Conservation (phyloP, 176 grass and related monocot genomes). For the Tuctoria greenei region DNA sequence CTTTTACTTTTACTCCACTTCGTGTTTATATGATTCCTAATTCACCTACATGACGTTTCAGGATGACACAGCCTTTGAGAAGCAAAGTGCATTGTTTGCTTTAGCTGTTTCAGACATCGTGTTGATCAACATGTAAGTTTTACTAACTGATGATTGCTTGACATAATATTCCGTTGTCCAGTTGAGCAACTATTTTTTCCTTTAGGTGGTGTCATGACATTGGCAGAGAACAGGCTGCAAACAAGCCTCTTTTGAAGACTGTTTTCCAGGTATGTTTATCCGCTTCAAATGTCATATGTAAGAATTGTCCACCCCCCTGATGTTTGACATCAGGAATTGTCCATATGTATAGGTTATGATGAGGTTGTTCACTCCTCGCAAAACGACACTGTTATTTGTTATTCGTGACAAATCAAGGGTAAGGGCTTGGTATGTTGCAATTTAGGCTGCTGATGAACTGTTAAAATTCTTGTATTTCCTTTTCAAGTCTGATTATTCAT, state of each 20-base stretch:
- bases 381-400: conserved; percentile 93
- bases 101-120: conserved; percentile 97
- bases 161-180: conserved; percentile 21
- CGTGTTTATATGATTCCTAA: conserved; percentile 1
- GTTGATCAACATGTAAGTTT: conserved; percentile 95
- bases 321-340: background rate
- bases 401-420: conserved; percentile 98
- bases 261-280: conserved; percentile 83
- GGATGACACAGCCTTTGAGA: conserved; percentile 99
- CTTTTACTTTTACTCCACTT: background rate
- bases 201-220: conserved; percentile 99
- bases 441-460: conserved; percentile 24
- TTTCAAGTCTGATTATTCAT: conserved; percentile 20
- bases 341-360: conserved; percentile 83
- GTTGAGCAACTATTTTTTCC: conserved; percentile 27
- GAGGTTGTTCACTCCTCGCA: conserved; percentile 95
- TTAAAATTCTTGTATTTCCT: conserved; percentile 10
- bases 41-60: conserved; percentile 41
- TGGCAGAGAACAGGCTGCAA: conserved; percentile 98
- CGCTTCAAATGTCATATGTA: background rate
- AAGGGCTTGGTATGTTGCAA: conserved; percentile 17
- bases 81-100: conserved; percentile 98
- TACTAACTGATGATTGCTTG: background rate
- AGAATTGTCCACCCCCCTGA: background rate
- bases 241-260: conserved; percentile 98